Conservation (phyloP, 192 early-diverging fungal species). For the Coemansia sp. region DNA sequence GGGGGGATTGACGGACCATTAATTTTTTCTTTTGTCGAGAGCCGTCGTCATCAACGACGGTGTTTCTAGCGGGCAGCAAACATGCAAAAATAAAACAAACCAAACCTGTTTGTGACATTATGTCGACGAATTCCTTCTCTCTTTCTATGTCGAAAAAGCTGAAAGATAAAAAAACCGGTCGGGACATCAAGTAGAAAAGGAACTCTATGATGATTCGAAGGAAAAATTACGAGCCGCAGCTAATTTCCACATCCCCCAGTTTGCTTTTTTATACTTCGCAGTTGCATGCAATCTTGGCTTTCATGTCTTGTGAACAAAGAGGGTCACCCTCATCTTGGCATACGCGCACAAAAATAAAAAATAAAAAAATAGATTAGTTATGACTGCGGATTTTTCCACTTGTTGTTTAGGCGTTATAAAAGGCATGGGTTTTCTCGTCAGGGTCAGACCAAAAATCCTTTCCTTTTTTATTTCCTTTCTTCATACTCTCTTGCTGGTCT, state of each 20-base stretch:
- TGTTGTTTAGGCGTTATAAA: neutral
- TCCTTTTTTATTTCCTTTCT: neutral
- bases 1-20: too few relatives aligned
- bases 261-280: neutral
- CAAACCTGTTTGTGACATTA: too few relatives aligned
- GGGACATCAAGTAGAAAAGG: neutral
- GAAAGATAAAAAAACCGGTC: neutral
- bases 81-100: too few relatives aligned
- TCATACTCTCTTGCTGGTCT: neutral
- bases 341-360: neutral
- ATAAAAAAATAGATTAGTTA: slow-evolving; percentile 3
- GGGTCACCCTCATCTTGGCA: slow-evolving; percentile 12
- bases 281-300: neutral
- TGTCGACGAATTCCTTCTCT: neutral
- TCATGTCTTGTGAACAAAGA: neutral
- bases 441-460: neutral
- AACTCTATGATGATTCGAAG: neutral
- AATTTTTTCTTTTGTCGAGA: too few relatives aligned
- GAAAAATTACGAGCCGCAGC: neutral
- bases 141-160: neutral
- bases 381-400: neutral
- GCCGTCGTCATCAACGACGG: neutral
- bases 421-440: neutral
- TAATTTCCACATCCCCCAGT: neutral
- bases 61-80: neutral